Conservation (phyloP, 192 early-diverging fungal species). For the Rhizoclosmatium globosum region DNA sequence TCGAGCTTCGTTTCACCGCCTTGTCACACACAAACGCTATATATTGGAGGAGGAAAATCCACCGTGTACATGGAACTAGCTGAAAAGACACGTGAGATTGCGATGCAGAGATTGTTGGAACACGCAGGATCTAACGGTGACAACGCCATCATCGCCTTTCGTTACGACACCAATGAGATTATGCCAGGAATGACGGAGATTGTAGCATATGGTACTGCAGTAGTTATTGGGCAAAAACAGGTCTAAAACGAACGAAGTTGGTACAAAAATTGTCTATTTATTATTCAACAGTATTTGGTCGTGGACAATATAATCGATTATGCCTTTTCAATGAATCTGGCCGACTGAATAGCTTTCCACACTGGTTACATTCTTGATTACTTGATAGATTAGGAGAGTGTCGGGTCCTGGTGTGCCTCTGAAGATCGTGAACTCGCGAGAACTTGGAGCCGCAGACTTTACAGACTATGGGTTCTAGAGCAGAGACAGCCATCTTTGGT, state of each 20-base stretch:
- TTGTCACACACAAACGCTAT: not conserved
- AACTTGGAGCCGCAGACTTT: no score
- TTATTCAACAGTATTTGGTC: not conserved
- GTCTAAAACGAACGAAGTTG: not conserved
- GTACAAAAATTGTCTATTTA: not conserved
- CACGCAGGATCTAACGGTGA: constrained; percentile 28
- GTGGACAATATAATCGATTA: no score
- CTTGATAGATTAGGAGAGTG: no score
- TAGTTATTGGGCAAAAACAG: not conserved
- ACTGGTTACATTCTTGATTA: no score
- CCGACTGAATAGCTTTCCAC: no score
- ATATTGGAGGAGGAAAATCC: constrained; percentile 23
- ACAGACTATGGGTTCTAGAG: no score
- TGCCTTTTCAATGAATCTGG: no score
- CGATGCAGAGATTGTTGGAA: constrained; percentile 21
- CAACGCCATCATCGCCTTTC: constrained; percentile 31
- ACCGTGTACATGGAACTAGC: constrained; percentile 36
- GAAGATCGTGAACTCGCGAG: no score
- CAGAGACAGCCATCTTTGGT: no score
- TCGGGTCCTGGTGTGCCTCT: no score
- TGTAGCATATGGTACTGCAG: constrained; percentile 23
- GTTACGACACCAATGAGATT: constrained; percentile 30
- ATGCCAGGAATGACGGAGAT: constrained; percentile 21
- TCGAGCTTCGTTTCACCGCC: not conserved
- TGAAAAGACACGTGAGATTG: constrained; percentile 36